These are phyloP conservation scores for Morella rubra DNA, from an alignment of 306 rosid species.

Conservation along the genomic window DNA sequence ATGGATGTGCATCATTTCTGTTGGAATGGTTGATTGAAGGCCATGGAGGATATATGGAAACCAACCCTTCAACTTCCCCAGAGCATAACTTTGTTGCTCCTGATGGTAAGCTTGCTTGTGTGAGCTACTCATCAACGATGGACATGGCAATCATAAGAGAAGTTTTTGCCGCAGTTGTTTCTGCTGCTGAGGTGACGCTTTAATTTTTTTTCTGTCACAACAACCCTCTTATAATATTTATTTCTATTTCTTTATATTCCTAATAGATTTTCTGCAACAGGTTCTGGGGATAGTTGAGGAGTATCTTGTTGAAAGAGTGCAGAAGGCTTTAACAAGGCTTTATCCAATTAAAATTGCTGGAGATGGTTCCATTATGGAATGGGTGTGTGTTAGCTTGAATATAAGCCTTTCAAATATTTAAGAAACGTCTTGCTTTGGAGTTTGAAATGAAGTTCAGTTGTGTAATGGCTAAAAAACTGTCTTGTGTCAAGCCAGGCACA, in stretches of 20 bases:
- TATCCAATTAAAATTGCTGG: conserved; percentile 50
- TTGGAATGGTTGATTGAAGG: conserved; percentile 81
- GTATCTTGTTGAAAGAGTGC: conserved; percentile 35
- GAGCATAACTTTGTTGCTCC: conserved; percentile 70
- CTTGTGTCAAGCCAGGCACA: conserved; percentile 40
- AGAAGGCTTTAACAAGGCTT: conserved; percentile 45
- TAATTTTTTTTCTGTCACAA: background rate
- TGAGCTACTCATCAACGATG: conserved; percentile 78
- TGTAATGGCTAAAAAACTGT: conserved; percentile 7
- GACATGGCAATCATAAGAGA: conserved; percentile 66
- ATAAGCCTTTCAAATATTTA: background rate
- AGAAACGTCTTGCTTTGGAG: background rate
- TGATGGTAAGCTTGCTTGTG: conserved; percentile 70
- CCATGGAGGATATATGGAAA: conserved; percentile 57
- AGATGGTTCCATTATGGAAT: conserved; percentile 84
- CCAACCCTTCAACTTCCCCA: conserved; percentile 88
- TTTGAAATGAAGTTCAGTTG: background rate
- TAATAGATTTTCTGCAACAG: conserved; percentile 29
- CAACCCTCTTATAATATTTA: background rate
- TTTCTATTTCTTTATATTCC: background rate
- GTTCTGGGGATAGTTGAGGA: conserved; percentile 53
- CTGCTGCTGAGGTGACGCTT: conserved; percentile 65
- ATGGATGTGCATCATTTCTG: conserved; percentile 70
- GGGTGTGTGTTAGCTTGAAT: conserved; percentile 42
- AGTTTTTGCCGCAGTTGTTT: conserved; percentile 52